phyloP scores from a whole-genome alignment of 805 yeast species.

The Ogataea glucozyma region DNA sequence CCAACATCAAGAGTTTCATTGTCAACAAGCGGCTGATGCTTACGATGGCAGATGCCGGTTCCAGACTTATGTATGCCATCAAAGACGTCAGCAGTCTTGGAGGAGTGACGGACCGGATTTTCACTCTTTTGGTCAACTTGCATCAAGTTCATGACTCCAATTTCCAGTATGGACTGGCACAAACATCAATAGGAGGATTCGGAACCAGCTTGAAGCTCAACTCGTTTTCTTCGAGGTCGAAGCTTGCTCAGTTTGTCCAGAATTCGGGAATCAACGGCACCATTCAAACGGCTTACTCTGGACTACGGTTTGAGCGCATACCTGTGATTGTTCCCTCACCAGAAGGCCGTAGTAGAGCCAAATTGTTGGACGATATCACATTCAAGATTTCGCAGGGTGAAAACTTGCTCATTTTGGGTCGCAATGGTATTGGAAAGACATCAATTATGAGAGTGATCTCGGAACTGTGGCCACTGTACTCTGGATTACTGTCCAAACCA shows the following conservation, averaged over 20 bases:
- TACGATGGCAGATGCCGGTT: constrained; percentile 92
- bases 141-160: constrained; percentile 77
- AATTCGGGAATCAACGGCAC: constrained; percentile 70
- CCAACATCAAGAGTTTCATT: constrained; percentile 82
- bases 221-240: constrained; percentile 34
- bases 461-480: constrained; percentile 88
- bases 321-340: constrained; percentile 78
- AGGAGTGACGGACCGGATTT: constrained; percentile 87
- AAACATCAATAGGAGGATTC: constrained; percentile 28
- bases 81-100: constrained; percentile 89
- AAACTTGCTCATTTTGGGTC: constrained; percentile 77
- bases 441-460: constrained; percentile 81
- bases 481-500: constrained; percentile 82
- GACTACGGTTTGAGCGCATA: constrained; percentile 79
- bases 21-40: constrained; percentile 89
- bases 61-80: constrained; percentile 89
- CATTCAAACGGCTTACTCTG: constrained; percentile 71
- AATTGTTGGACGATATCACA: constrained; percentile 59
- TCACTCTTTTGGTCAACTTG: constrained; percentile 68
- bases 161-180: constrained; percentile 46
- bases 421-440: constrained; percentile 90
- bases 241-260: constrained; percentile 16
- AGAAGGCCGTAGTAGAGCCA: constrained; percentile 58
- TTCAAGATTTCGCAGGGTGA: constrained; percentile 64
- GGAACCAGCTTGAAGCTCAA: constrained; percentile 32